phyloP scores from a whole-genome alignment of 2,329 filamentous ascomycete genomes.

The Colletotrichum sidae region DNA sequence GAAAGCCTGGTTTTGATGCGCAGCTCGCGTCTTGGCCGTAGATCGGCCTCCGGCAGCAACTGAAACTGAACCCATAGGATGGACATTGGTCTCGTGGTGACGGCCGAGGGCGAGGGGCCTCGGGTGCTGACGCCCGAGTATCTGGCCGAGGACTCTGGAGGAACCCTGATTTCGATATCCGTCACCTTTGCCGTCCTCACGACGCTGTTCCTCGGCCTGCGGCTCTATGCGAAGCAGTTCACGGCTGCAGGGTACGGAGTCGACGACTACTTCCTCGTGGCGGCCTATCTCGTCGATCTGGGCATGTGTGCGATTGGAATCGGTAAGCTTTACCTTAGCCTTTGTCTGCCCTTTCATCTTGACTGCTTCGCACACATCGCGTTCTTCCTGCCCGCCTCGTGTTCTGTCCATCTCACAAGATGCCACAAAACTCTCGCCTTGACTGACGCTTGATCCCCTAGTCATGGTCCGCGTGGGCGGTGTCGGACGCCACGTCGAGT shows the following conservation, averaged over 20 bases:
- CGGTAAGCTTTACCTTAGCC: constrained; percentile 28
- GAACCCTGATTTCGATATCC: constrained; percentile 39
- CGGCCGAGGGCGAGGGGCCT: constrained; percentile 5
- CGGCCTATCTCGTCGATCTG: constrained; percentile 29
- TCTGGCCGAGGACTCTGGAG: constrained; percentile 29
- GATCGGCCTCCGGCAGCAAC: constrained; percentile 19
- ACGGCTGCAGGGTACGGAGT: constrained; percentile 31
- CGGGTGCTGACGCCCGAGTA: constrained; percentile 19
- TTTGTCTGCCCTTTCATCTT: not conserved
- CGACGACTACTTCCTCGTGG: constrained; percentile 33
- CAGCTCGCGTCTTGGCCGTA: constrained; percentile 30
- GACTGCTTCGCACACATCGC: no score
- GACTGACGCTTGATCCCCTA: constrained; percentile 18
- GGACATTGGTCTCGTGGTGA: constrained; percentile 8
- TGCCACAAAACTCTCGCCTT: constrained; percentile 6
- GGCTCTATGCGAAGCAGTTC: constrained; percentile 30
- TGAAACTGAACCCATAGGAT: constrained; percentile 5
- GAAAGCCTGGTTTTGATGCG: constrained; percentile 20
- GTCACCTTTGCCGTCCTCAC: constrained; percentile 34
- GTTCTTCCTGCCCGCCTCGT: no score
- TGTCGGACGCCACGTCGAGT: constrained; percentile 41
- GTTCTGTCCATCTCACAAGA: not conserved
- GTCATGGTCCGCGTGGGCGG: constrained; percentile 42
- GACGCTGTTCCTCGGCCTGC: constrained; percentile 28
- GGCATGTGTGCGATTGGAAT: constrained; percentile 34